phyloP scores from a whole-genome alignment of 2,329 filamentous ascomycete species.

The Colletotrichum sp. region DNA sequence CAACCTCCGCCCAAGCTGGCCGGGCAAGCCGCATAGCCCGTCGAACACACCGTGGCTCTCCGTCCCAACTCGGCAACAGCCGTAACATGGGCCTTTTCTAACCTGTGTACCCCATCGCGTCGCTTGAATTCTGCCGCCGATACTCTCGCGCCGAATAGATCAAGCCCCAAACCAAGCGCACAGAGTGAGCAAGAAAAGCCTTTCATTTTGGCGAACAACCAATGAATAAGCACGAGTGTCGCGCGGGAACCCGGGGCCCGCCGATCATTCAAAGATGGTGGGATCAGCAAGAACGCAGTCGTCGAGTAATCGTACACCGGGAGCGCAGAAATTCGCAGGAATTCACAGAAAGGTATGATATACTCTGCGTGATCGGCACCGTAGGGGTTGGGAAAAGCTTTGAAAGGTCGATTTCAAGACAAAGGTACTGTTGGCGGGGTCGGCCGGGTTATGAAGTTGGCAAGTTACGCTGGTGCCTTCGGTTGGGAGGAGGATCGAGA shows the following conservation, averaged over 20 bases:
- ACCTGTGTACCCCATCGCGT: conserved; percentile 33
- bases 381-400: background rate
- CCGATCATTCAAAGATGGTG: background rate
- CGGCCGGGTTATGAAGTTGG: conserved; percentile 8
- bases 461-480: conserved; percentile 6
- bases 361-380: background rate
- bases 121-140: conserved; percentile 30
- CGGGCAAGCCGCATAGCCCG: conserved; percentile 37
- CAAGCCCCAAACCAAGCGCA: background rate
- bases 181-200: background rate
- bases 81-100: conserved; percentile 29
- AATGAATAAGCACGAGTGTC: background rate
- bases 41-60: conserved; percentile 27
- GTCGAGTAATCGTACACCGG: background rate
- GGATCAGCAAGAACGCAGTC: background rate
- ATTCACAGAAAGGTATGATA: background rate
- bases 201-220: background rate
- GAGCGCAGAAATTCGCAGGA: background rate
- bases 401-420: background rate
- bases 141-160: background rate
- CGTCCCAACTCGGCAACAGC: conserved; percentile 1
- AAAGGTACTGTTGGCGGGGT: background rate
- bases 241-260: background rate
- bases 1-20: conserved; percentile 48
- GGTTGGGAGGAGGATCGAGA: conserved; percentile 6